A percentile compares a stretch with the other conserved stretches of the same genome.
These are phyloP conservation scores for Stygiomarasmius scandens DNA, from an alignment of 1,284 basidiomycete species.

Conservation along the genomic window DNA sequence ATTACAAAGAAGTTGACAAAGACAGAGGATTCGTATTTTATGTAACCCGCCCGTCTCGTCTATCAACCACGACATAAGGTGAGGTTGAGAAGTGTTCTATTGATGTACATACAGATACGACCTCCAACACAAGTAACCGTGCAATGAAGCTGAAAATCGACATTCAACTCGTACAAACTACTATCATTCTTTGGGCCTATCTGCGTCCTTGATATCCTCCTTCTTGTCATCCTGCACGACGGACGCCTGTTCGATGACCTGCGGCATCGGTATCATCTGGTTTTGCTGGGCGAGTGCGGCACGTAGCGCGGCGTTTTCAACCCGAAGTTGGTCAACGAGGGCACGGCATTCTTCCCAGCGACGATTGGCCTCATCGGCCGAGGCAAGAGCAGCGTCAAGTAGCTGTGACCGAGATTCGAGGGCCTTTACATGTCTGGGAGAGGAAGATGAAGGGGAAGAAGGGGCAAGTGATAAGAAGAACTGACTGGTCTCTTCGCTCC, in stretches of 20 bases:
- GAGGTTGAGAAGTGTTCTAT: not conserved
- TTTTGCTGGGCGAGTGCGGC: slow-evolving; percentile 43
- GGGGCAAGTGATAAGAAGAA: slow-evolving; percentile 23
- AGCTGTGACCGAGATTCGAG: slow-evolving; percentile 81
- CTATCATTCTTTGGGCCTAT: not conserved
- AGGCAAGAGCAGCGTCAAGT: slow-evolving; percentile 78
- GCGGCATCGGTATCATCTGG: not conserved
- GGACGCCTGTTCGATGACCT: not conserved
- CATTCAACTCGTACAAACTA: not conserved
- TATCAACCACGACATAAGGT: slow-evolving; percentile 3
- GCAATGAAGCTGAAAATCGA: not conserved
- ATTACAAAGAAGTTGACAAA: slow-evolving; percentile 39
- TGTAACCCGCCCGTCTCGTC: not conserved
- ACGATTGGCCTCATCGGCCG: slow-evolving; percentile 82
- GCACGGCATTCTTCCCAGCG: slow-evolving; percentile 85
- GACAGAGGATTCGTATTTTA: slow-evolving; percentile 14
- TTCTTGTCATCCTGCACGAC: not conserved
- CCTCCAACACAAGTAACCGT: not conserved
- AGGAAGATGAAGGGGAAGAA: slow-evolving; percentile 1
- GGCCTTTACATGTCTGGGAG: slow-evolving; percentile 75
- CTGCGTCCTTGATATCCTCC: not conserved
- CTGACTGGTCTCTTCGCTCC: slow-evolving; percentile 82
- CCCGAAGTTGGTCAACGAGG: slow-evolving; percentile 77
- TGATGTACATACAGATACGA: not conserved
- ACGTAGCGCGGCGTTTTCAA: slow-evolving; percentile 71